phyloP scores from a whole-genome alignment of 305 asterid genomes.

The Plantago lanceolata region DNA sequence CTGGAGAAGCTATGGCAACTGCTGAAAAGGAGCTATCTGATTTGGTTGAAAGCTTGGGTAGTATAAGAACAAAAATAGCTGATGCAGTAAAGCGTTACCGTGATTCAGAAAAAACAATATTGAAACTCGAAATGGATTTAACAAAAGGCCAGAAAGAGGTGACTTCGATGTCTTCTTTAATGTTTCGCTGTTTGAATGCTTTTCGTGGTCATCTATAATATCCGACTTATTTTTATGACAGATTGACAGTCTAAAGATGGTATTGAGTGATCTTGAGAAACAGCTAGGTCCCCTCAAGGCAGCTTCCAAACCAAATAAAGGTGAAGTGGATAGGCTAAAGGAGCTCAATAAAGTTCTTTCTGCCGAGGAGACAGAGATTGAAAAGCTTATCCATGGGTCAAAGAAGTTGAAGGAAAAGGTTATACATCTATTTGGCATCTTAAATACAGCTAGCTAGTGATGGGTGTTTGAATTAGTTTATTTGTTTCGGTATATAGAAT shows the following conservation, averaged over 20 bases:
- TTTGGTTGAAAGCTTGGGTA: conserved; percentile 50
- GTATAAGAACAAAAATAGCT: conserved; percentile 45
- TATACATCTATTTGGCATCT: conserved; percentile 14
- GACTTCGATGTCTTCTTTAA: conserved; percentile 15
- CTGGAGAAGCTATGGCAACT: conserved; percentile 62
- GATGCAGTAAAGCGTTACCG: conserved; percentile 52
- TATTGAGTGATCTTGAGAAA: conserved; percentile 53
- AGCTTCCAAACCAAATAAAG: conserved; percentile 63
- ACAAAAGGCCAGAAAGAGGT: conserved; percentile 89
- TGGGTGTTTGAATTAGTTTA: neutral
- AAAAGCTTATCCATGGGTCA: conserved; percentile 67
- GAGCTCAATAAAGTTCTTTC: conserved; percentile 57
- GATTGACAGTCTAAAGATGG: conserved; percentile 73
- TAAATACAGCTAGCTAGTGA: neutral
- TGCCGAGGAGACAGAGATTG: conserved; percentile 72
- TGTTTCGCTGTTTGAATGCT: conserved; percentile 18
- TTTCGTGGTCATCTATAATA: conserved; percentile 4
- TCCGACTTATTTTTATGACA: conserved; percentile 27
- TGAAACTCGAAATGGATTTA: conserved; percentile 73
- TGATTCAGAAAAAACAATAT: conserved; percentile 59
- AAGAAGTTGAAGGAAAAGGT: conserved; percentile 85
- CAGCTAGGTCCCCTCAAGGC: conserved; percentile 66
- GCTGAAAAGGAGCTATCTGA: conserved; percentile 77
- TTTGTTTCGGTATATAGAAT: neutral
- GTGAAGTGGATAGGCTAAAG: conserved; percentile 57